phyloP scores from a whole-genome alignment of 345 rosid species.

The Populus nigra region DNA sequence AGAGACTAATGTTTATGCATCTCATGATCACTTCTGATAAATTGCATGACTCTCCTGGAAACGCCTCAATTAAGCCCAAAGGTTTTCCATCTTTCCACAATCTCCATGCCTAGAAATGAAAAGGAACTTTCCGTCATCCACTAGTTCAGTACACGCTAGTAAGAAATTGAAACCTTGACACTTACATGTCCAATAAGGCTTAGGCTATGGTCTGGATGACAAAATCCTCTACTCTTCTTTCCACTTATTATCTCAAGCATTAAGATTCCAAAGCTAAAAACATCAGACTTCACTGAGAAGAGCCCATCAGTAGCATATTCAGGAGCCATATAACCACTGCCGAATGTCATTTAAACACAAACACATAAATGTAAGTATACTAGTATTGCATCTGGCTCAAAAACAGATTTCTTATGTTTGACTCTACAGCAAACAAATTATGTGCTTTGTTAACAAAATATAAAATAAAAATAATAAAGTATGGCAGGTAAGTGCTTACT shows the following conservation, averaged over 20 bases:
- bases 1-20: neutral
- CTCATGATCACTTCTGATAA: neutral
- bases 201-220: neutral
- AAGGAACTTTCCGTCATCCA: too few species aligned
- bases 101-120: neutral
- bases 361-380: too few species aligned
- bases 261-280: neutral
- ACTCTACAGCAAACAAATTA: too few species aligned
- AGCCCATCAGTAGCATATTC: neutral
- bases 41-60: neutral
- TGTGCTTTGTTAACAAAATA: too few species aligned
- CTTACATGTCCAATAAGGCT: slow-evolving; percentile 5
- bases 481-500: neutral
- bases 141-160: too few species aligned
- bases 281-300: neutral
- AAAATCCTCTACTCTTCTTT: neutral
- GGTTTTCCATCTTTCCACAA: neutral
- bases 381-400: too few species aligned
- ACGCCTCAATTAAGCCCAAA: too few species aligned
- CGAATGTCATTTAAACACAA: too few species aligned
- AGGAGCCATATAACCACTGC: neutral
- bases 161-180: neutral
- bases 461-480: too few species aligned
- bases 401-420: neutral
- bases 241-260: neutral